Percentiles rank a stretch among this genome's conserved stretches.
Evolutionary conservation across 2,329 filamentous ascomycete genomes (phyloP).

Genomic region (Diaporthe caulivora): DNA sequence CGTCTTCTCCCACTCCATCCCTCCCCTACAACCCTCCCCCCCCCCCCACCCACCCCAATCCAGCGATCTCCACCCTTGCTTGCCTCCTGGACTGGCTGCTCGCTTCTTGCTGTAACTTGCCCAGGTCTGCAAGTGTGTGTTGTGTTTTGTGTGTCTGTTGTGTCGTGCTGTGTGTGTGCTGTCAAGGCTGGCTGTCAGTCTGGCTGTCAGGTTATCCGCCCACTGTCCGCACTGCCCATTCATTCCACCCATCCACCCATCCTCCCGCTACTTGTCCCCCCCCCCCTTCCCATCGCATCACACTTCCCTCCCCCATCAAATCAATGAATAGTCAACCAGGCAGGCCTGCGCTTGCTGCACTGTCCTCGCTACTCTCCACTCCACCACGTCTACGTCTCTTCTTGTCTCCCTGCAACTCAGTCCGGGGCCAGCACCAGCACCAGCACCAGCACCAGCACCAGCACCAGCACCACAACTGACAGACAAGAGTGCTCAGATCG

Average conservation of each 20-base stretch:
- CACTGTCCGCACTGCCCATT: background rate
- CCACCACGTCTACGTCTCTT: constrained; percentile 33
- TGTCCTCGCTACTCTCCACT: constrained; percentile 18
- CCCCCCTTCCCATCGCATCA: constrained; percentile 4
- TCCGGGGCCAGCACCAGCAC: background rate
- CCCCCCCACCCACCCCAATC: background rate
- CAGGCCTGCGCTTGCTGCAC: constrained; percentile 20
- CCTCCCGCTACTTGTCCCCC: constrained; percentile 7
- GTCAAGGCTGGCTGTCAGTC: background rate
- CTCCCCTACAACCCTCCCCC: too few relatives aligned
- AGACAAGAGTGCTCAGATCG: constrained; percentile 19
- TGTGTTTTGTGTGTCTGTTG: background rate
- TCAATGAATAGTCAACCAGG: constrained; percentile 26
- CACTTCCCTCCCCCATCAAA: background rate
- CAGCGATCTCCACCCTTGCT: constrained; percentile 21
- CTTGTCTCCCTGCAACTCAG: constrained; percentile 12
- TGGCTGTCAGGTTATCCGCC: constrained; percentile 21
- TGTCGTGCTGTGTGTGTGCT: background rate
- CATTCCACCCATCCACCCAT: constrained; percentile 17
- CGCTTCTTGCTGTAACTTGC: background rate
- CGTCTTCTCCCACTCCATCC: background rate
- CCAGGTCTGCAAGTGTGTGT: background rate
- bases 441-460: too few relatives aligned
- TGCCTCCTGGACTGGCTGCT: constrained; percentile 14
- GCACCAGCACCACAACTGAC: background rate